A percentile compares a stretch with the other conserved stretches of the same genome.
phyloP scores from a whole-genome alignment of 768 basidiomycete species.

The Cystobasidium tubakii region DNA sequence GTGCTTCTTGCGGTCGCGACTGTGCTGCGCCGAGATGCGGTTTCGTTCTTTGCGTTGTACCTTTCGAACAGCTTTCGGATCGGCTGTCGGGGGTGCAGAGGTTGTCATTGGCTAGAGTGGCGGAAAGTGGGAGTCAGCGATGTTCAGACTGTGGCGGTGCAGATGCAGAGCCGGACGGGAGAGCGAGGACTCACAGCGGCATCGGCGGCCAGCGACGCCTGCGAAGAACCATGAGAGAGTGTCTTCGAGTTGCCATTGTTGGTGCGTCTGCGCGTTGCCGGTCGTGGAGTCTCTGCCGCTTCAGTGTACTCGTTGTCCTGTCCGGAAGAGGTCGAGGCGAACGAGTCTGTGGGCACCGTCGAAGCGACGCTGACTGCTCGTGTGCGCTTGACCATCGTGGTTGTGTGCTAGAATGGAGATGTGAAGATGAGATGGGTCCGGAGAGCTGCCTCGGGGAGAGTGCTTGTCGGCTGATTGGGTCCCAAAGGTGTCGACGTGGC shows the following conservation, averaged over 20 bases:
- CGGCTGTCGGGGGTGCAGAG: background rate
- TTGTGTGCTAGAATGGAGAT: background rate
- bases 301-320: background rate
- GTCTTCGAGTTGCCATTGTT: background rate
- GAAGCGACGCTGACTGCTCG: background rate
- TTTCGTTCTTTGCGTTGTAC: slow-evolving; percentile 6
- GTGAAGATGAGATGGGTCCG: background rate
- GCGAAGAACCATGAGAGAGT: background rate
- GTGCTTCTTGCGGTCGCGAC: slow-evolving; percentile 5
- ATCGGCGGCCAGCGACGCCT: too few species aligned
- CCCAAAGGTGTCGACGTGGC: slow-evolving; percentile 3
- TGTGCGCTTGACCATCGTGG: slow-evolving; percentile 4
- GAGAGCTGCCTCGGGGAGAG: slow-evolving; percentile 18
- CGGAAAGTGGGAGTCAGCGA: background rate
- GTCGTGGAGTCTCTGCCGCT: background rate
- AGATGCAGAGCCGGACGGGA: background rate
- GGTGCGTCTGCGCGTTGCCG: background rate
- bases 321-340: background rate
- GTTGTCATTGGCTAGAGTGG: background rate
- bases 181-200: too few species aligned
- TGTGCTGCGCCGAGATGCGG: background rate
- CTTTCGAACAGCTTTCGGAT: slow-evolving; percentile 1
- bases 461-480: too few species aligned
- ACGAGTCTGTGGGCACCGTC: background rate
- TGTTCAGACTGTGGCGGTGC: background rate